Base-by-base conservation (phyloP, 169 alveolate species). In the Perkinsus chesapeaki region DNA sequence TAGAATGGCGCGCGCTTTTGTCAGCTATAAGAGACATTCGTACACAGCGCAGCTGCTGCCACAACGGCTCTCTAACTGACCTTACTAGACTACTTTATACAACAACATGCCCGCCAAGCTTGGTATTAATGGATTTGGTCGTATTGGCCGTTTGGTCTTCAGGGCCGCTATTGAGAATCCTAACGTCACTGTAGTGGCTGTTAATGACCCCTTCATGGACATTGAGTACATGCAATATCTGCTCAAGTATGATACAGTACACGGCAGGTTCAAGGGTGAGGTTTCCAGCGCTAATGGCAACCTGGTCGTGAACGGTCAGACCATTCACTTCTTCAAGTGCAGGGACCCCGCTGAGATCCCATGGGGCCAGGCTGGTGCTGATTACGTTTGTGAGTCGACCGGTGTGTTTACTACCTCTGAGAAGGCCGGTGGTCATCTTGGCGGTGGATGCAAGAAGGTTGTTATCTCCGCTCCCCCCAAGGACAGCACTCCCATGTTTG, bases 81-180 rank as follows among this genome's bases (percentile, higher is more conserved):
- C 16, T 16, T 43, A 43, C 60, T 5, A 16, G 5, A 43, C 16
- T 43, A 16, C 60, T 43, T 5, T 43, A 9, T 9, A 34, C 27
- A 10, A 37, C 39, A 95, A 94, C 93, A 98, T 97, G 99, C 96
- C 97, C 91, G 98, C 98, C 92, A 97, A 97, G 93, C 92, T 99
- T 73, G 99, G 99, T 43, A 99, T 99, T 96, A 99, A 99, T 96
- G 99, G 99, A 91, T 99, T 99, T 97, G 99, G 99, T 94, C 98
- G 99, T 94, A 99, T 99, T 96, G 99, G 99, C 82, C 98, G 99
- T 92, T 95, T 99, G 95, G 99, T 98, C 91, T 98, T 98, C 96
- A 98, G 99, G 93, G 99, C 99, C 7, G 98, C 99, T 90, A 91
- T 95, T 93, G 98, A 95, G 36, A 96, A 96, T 73, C 96, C 93